A percentile compares a stretch with the other conserved stretches of the same genome.
Evolutionary conservation across 208 protist species (phyloP).

Genomic region (Blastocrithidia nonstop): DNA sequence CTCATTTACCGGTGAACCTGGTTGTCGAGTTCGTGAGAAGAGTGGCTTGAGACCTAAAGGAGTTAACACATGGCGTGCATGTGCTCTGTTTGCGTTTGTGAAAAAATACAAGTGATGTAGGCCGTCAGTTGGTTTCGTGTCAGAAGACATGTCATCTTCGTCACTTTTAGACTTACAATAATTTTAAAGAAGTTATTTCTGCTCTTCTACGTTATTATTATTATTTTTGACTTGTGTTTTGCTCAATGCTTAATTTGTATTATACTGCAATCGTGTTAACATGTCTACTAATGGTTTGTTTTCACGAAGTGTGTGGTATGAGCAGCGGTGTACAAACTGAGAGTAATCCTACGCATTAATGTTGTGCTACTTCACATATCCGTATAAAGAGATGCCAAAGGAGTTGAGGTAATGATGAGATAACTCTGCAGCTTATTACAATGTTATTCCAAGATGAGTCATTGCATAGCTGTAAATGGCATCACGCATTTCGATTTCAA

Average conservation of each 20-base stretch:
- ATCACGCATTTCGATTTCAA: constrained; percentile 32
- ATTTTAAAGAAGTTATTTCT: too few relatives aligned
- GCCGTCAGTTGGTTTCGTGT: too few relatives aligned
- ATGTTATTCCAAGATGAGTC: constrained; percentile 10
- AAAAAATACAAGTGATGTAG: constrained; percentile 46
- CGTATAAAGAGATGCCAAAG: constrained; percentile 48
- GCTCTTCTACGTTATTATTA: too few relatives aligned
- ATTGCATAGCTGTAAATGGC: constrained; percentile 26
- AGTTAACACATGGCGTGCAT: constrained; percentile 30
- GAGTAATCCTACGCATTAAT: constrained; percentile 41
- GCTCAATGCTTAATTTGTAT: background rate
- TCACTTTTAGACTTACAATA: too few relatives aligned
- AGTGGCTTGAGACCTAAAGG: constrained; percentile 25
- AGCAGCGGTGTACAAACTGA: constrained; percentile 53
- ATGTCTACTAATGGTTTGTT: constrained; percentile 24
- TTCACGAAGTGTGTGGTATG: constrained; percentile 23
- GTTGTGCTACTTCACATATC: constrained; percentile 32
- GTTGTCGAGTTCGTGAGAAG: constrained; percentile 14
- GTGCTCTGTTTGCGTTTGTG: constrained; percentile 41
- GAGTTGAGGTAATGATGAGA: constrained; percentile 20
- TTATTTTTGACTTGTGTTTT: too few relatives aligned
- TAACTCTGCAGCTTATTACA: constrained; percentile 15
- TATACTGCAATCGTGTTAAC: constrained; percentile 26
- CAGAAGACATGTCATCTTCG: too few relatives aligned
- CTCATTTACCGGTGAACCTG: constrained; percentile 11